phyloP scores from a whole-genome alignment of 306 rosid species.

The Sicyos edulis region DNA sequence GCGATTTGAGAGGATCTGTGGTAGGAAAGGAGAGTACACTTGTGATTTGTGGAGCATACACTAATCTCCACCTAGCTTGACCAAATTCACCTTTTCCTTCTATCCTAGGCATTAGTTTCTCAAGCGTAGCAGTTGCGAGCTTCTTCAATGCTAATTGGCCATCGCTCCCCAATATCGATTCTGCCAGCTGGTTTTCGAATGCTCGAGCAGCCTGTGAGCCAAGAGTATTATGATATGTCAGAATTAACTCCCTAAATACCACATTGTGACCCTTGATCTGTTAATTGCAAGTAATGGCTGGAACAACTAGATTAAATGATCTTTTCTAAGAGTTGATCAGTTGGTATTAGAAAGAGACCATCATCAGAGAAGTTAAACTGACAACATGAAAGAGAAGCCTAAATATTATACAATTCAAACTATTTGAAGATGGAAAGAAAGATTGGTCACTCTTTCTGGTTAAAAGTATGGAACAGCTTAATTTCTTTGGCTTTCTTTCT shows the following conservation, averaged over 20 bases:
- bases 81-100: conserved; percentile 93
- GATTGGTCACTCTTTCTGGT: not conserved
- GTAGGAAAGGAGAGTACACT: conserved; percentile 48
- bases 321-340: not conserved
- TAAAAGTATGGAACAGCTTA: conserved; percentile 4
- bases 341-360: not conserved
- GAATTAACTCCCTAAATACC: conserved; percentile 5
- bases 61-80: conserved; percentile 79
- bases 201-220: conserved; percentile 71
- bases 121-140: conserved; percentile 83
- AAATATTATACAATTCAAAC: conserved; percentile 18
- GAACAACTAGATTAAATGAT: conserved; percentile 13
- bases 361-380: not conserved
- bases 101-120: conserved; percentile 85
- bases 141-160: conserved; percentile 71
- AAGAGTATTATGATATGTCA: not conserved
- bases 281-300: conserved; percentile 9
- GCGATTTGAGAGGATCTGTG: conserved; percentile 64
- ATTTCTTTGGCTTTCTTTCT: not conserved
- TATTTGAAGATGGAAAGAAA: conserved; percentile 16
- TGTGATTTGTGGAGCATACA: conserved; percentile 82
- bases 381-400: not conserved
- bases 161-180: conserved; percentile 54
- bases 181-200: conserved; percentile 71
- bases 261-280: not conserved